phyloP scores from a whole-genome alignment of 2,329 filamentous ascomycete genomes.

The Paecilomyces fulvus region DNA sequence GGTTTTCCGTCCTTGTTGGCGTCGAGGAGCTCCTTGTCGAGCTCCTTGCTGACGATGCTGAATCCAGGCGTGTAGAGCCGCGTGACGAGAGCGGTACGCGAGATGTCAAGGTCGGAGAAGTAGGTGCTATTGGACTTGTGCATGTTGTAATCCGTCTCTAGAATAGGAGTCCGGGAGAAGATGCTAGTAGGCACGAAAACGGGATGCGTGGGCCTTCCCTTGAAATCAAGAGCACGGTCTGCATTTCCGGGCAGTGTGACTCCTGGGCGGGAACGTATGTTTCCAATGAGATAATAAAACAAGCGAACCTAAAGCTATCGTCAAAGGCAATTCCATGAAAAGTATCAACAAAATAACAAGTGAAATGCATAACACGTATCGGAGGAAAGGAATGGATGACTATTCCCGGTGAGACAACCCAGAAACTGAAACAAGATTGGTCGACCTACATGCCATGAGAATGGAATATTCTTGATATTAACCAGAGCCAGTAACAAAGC shows the following conservation, averaged over 20 bases:
- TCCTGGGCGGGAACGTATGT: slow-evolving; percentile 44
- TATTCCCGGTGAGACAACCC: not conserved
- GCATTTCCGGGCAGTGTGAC: slow-evolving; percentile 37
- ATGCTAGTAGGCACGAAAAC: slow-evolving; percentile 67
- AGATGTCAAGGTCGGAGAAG: slow-evolving; percentile 77
- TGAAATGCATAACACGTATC: not conserved
- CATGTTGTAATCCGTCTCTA: slow-evolving; percentile 80
- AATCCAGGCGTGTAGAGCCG: slow-evolving; percentile 56
- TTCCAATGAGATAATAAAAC: slow-evolving; percentile 49
- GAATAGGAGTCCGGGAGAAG: slow-evolving; percentile 56
- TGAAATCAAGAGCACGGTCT: slow-evolving; percentile 23
- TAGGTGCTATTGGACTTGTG: slow-evolving; percentile 82
- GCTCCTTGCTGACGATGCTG: slow-evolving; percentile 42
- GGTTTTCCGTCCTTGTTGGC: slow-evolving; percentile 44
- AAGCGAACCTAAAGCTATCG: slow-evolving; percentile 44
- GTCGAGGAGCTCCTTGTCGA: slow-evolving; percentile 43
- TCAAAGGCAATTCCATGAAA: slow-evolving; percentile 2
- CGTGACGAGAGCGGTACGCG: slow-evolving; percentile 70
- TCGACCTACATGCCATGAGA: slow-evolving; percentile 32
- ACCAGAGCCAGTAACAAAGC: slow-evolving; percentile 28
- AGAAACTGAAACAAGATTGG: not conserved
- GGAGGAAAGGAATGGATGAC: not conserved
- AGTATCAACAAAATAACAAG: slow-evolving; percentile 1
- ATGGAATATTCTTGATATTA: slow-evolving; percentile 31
- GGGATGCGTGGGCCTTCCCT: slow-evolving; percentile 41